Evolutionary conservation across 768 basidiomycete species (phyloP).

Genomic region (Pleurotus tuoliensis): DNA sequence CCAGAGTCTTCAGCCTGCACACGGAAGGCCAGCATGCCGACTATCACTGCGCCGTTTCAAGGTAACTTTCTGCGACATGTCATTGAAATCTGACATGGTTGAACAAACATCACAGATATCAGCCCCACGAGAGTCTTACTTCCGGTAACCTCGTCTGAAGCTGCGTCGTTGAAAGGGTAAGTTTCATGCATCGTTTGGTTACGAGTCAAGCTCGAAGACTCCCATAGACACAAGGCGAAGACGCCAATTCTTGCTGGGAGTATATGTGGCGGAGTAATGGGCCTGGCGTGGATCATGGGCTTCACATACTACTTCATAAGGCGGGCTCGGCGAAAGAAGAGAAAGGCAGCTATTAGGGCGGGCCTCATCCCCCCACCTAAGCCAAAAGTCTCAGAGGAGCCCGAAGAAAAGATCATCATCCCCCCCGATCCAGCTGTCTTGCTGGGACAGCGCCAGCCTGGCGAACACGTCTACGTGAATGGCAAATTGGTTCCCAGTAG

Average conservation of each 20-base stretch:
- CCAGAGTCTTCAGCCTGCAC: background rate
- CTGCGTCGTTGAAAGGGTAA: slow-evolving; percentile 37
- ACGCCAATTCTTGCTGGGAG: slow-evolving; percentile 62
- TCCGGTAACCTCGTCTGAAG: slow-evolving; percentile 32
- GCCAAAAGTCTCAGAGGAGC: background rate
- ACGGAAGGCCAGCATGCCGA: background rate
- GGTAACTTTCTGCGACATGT: background rate
- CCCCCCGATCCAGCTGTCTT: slow-evolving; percentile 68
- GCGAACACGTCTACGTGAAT: slow-evolving; percentile 24
- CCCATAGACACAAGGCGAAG: slow-evolving; percentile 43
- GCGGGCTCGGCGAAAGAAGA: slow-evolving; percentile 42
- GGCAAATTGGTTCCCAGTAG: slow-evolving; percentile 6
- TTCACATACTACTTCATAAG: slow-evolving; percentile 56
- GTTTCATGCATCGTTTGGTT: slow-evolving; percentile 6
- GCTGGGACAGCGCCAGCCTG: slow-evolving; percentile 42
- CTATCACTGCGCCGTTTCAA: background rate
- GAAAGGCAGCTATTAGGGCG: slow-evolving; percentile 38
- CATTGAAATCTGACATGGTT: background rate
- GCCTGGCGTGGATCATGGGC: slow-evolving; percentile 51
- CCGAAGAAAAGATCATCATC: slow-evolving; percentile 46
- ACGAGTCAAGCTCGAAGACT: background rate
- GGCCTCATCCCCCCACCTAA: slow-evolving; percentile 19
- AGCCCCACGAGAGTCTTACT: background rate
- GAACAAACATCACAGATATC: background rate
- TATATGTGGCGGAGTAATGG: slow-evolving; percentile 50